Percentiles rank a stretch among this genome's conserved stretches.
Conservation (phyloP, 1,284 basidiomycete species). For the Bjerkandera adusta region DNA sequence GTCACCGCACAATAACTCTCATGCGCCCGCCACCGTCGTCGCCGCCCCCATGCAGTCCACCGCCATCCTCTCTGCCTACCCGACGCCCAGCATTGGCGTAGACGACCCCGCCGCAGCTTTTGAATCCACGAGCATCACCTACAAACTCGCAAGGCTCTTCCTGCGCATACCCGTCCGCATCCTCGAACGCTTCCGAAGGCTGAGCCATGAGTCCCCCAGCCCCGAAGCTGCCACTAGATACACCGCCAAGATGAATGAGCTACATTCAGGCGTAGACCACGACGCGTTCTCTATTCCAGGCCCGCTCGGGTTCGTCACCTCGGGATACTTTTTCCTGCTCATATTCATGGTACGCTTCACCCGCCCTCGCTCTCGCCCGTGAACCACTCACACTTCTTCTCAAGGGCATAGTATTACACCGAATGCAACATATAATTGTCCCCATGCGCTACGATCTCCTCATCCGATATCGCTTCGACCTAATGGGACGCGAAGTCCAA, state of each 20-base stretch:
- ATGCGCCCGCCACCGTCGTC: constrained; percentile 3
- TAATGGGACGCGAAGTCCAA: too few species aligned
- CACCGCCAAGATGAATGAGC: background rate
- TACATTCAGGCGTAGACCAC: background rate
- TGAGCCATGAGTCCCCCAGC: too few species aligned
- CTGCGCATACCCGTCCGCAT: constrained; percentile 4
- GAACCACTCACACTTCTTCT: too few species aligned
- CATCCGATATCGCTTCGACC: constrained; percentile 5
- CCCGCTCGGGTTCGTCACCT: constrained; percentile 68
- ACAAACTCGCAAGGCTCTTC: constrained; percentile 3
- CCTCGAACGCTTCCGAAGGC: constrained; percentile 1
- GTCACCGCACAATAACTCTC: too few species aligned
- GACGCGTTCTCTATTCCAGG: constrained; percentile 41
- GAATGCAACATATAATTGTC: constrained; percentile 73
- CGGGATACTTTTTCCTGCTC: constrained; percentile 64
- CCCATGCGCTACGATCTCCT: constrained; percentile 46
- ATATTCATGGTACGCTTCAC: constrained; percentile 53
- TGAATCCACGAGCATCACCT: background rate
- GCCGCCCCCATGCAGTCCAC: constrained; percentile 1
- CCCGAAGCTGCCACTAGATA: too few species aligned
- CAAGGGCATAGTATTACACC: too few species aligned
- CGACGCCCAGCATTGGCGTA: background rate
- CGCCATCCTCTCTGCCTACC: background rate
- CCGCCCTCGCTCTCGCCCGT: too few species aligned
- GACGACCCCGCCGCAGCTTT: background rate